Percentiles rank a stretch among this genome's conserved stretches.
Conservation (phyloP, 768 basidiomycete species). For the Amanita pseudoporphyria region DNA sequence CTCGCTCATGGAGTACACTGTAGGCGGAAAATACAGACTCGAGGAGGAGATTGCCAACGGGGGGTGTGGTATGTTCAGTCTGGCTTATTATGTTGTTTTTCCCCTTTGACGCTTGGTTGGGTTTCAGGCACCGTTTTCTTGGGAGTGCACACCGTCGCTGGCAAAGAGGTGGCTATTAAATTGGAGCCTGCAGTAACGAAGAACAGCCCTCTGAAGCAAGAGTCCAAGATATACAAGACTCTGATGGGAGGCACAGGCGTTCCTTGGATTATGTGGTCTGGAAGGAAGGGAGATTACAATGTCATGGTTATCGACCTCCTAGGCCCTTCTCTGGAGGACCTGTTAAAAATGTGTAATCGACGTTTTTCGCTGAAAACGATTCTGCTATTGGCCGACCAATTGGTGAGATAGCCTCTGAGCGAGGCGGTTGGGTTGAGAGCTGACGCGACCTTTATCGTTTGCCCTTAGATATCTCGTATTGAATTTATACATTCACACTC, state of each 20-base stretch:
- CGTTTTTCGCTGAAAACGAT: conserved; percentile 95
- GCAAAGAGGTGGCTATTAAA: conserved; percentile 81
- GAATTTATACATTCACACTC: conserved; percentile 95
- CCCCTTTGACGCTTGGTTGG: conserved; percentile 10
- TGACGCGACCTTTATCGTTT: conserved; percentile 13
- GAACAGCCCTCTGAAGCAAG: conserved; percentile 72
- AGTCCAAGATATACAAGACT: conserved; percentile 87
- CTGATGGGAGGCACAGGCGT: conserved; percentile 85
- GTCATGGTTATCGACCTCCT: conserved; percentile 97
- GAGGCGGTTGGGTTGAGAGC: not conserved
- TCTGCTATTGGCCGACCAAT: conserved; percentile 86
- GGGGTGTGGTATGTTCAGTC: conserved; percentile 53
- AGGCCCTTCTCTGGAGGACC: conserved; percentile 81
- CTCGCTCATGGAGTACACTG: conserved; percentile 29
- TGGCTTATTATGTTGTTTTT: not conserved
- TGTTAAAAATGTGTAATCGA: conserved; percentile 84
- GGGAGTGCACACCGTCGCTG: conserved; percentile 72
- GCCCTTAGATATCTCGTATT: conserved; percentile 76
- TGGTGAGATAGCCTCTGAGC: conserved; percentile 43
- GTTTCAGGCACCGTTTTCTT: conserved; percentile 61
- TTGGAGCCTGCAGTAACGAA: conserved; percentile 54
- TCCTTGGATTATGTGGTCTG: conserved; percentile 89
- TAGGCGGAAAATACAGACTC: conserved; percentile 70
- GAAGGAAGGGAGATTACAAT: conserved; percentile 88
- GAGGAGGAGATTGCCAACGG: conserved; percentile 77